Percentiles rank a stretch among this genome's conserved stretches.
phyloP scores from a whole-genome alignment of 129 eudicot species.

The Arctium lappa region DNA sequence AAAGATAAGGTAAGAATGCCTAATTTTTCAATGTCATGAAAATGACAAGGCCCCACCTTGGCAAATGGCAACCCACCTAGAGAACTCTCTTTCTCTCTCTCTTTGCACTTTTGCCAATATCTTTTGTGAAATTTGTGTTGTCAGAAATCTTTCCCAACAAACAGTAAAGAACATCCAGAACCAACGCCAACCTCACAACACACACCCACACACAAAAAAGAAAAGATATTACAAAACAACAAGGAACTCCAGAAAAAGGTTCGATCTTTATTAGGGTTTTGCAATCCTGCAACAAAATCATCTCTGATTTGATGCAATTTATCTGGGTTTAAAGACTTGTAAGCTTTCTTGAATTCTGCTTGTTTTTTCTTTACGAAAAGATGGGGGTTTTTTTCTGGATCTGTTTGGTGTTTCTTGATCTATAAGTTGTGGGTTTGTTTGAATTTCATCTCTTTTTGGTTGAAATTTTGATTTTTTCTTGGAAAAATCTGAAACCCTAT shows the following conservation, averaged over 20 bases:
- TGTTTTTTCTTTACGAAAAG: constrained; percentile 4
- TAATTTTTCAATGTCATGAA: constrained; percentile 32
- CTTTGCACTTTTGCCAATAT: constrained; percentile 32
- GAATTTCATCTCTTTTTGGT: neutral
- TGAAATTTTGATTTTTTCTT: neutral
- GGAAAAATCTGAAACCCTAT: neutral
- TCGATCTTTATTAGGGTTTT: neutral
- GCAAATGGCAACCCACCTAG: constrained; percentile 15
- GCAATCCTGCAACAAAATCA: constrained; percentile 1
- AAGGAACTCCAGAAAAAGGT: constrained; percentile 2
- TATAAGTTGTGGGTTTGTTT: constrained; percentile 17
- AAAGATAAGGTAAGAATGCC: constrained; percentile 22
- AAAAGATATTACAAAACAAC: neutral
- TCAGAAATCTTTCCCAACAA: constrained; percentile 22
- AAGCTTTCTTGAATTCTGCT: constrained; percentile 22
- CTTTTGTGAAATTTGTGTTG: constrained; percentile 30
- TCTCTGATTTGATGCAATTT: neutral
- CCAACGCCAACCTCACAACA: constrained; percentile 28
- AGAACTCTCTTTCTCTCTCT: constrained; percentile 1
- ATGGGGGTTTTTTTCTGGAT: constrained; percentile 17
- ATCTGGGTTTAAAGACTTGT: constrained; percentile 9
- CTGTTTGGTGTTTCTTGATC: constrained; percentile 23
- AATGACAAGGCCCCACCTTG: constrained; percentile 32
- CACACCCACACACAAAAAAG: neutral
- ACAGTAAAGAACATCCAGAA: constrained; percentile 33